Conservation (phyloP, 306 rosid genomes). For the Quercus glauca region DNA sequence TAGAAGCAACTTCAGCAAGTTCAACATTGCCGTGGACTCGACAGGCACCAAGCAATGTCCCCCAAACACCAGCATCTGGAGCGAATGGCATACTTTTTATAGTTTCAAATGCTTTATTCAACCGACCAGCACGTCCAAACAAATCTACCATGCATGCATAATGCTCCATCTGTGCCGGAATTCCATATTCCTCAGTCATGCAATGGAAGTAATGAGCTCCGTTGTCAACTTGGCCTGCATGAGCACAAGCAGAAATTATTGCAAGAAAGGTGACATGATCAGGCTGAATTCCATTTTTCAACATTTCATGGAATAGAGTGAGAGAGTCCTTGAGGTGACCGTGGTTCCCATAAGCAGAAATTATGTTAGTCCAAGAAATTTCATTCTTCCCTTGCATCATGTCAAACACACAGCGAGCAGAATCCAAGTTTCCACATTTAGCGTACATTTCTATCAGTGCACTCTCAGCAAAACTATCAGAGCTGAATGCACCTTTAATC, state of each 20-base stretch:
- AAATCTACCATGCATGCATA: constrained; percentile 78
- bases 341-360: constrained; percentile 76
- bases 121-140: constrained; percentile 69
- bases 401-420: constrained; percentile 57
- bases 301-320: constrained; percentile 54
- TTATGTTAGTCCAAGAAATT: constrained; percentile 83
- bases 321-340: constrained; percentile 55
- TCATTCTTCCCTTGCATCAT: constrained; percentile 61
- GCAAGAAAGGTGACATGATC: constrained; percentile 85
- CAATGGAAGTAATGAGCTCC: constrained; percentile 54
- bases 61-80: constrained; percentile 90
- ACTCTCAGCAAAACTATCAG: constrained; percentile 57
- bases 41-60: constrained; percentile 83
- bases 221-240: constrained; percentile 61
- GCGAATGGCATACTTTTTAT: constrained; percentile 66
- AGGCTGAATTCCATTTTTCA: constrained; percentile 51
- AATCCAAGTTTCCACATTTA: constrained; percentile 71
- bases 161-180: constrained; percentile 70
- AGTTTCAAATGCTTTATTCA: constrained; percentile 65
- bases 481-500: constrained; percentile 42
- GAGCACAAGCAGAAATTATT: constrained; percentile 81
- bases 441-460: constrained; percentile 79
- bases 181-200: constrained; percentile 60
- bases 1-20: constrained; percentile 65
- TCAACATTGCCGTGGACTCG: constrained; percentile 71